Conservation (phyloP, 306 rosid genomes). For the Lagenaria siceraria region DNA sequence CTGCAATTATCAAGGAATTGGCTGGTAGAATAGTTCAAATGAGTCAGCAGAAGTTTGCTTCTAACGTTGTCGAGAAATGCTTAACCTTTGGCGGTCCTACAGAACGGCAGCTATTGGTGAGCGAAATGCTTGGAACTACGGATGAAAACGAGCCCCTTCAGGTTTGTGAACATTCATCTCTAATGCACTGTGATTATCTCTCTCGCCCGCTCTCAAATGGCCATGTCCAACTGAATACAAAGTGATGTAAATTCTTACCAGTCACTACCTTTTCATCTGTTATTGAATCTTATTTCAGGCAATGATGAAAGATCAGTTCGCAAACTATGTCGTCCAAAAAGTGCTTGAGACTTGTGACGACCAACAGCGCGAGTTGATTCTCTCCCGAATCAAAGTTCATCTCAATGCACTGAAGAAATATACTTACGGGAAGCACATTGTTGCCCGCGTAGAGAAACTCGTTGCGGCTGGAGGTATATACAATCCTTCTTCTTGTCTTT, state of each 20-base stretch:
- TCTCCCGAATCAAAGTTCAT: slow-evolving; percentile 87
- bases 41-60: slow-evolving; percentile 99
- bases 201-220: background rate
- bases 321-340: slow-evolving; percentile 92
- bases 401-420: slow-evolving; percentile 89
- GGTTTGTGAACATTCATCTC: slow-evolving; percentile 28
- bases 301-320: slow-evolving; percentile 97
- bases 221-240: background rate
- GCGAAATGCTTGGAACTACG: slow-evolving; percentile 90
- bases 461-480: slow-evolving; percentile 91
- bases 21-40: slow-evolving; percentile 82
- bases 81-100: slow-evolving; percentile 77
- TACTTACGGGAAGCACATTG: slow-evolving; percentile 93
- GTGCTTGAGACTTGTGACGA: slow-evolving; percentile 95
- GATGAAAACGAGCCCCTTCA: slow-evolving; percentile 98
- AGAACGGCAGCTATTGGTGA: slow-evolving; percentile 71
- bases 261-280: background rate
- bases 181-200: background rate
- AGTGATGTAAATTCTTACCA: background rate
- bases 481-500: background rate
- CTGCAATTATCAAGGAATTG: slow-evolving; percentile 75
- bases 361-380: slow-evolving; percentile 88
- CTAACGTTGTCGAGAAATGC: slow-evolving; percentile 88
- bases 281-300: slow-evolving; percentile 20
- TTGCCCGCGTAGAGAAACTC: slow-evolving; percentile 94